A percentile compares a stretch with the other conserved stretches of the same genome.
phyloP scores from a whole-genome alignment of 441 rosid species.

The Jatropha podagrica region DNA sequence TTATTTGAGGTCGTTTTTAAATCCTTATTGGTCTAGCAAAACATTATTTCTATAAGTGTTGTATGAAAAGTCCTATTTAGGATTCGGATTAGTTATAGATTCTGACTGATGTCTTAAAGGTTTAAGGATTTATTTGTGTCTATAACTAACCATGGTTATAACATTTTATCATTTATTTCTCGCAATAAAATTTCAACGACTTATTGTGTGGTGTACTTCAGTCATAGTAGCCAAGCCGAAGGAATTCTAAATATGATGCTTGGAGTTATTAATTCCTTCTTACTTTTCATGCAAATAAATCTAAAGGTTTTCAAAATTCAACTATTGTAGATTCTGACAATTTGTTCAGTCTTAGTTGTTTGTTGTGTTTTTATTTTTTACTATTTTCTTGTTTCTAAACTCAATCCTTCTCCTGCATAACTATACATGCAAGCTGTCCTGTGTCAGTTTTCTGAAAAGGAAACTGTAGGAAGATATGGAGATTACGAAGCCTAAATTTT shows the following conservation, averaged over 20 bases:
- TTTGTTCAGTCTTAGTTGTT: too few relatives aligned
- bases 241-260: not conserved
- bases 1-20: too few relatives aligned
- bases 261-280: not conserved
- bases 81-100: too few relatives aligned
- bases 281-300: not conserved
- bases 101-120: too few relatives aligned
- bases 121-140: not conserved
- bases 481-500: too few relatives aligned
- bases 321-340: too few relatives aligned
- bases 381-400: not conserved
- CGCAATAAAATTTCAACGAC: not conserved
- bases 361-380: not conserved
- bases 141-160: not conserved
- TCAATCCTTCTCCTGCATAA: not conserved
- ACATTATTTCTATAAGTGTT: too few relatives aligned
- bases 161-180: not conserved
- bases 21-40: too few relatives aligned
- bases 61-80: too few relatives aligned
- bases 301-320: not conserved
- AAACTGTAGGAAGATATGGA: not conserved
- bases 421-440: not conserved
- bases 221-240: not conserved
- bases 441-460: not conserved
- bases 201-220: not conserved